Evolutionary conservation across 352 stramenopile genomes (phyloP).

Genomic region (Peronospora destructor): DNA sequence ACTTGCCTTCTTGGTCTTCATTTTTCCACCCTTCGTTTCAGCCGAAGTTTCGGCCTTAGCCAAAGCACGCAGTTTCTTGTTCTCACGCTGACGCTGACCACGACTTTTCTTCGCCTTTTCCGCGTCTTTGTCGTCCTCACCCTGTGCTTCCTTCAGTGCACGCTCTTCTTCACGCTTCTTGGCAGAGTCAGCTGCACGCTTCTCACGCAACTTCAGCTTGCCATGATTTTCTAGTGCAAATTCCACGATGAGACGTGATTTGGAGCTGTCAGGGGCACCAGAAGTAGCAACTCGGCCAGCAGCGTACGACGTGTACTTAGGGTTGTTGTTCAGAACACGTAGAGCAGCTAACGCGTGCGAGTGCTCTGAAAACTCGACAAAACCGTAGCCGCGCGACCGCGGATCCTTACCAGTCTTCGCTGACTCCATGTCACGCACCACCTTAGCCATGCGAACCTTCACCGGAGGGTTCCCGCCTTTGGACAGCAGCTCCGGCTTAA

Average conservation of each 20-base stretch:
- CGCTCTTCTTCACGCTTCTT: conserved; percentile 68
- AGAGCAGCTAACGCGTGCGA: conserved; percentile 93
- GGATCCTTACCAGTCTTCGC: conserved; percentile 53
- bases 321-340: conserved; percentile 96
- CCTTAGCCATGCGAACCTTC: conserved; percentile 79
- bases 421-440: conserved; percentile 69
- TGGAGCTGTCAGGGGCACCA: conserved; percentile 40
- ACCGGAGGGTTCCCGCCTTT: conserved; percentile 36
- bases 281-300: conserved; percentile 39
- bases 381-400: conserved; percentile 79
- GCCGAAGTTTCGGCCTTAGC: conserved; percentile 24
- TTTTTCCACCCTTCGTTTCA: conserved; percentile 17
- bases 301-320: conserved; percentile 72
- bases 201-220: conserved; percentile 83
- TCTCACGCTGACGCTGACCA: conserved; percentile 66
- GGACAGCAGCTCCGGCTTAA: conserved; percentile 56
- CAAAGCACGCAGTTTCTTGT: conserved; percentile 49
- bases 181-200: conserved; percentile 53
- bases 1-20: conserved; percentile 31
- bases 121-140: conserved; percentile 31
- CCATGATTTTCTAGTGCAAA: conserved; percentile 86
- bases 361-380: conserved; percentile 97
- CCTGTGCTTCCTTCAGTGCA: conserved; percentile 55
- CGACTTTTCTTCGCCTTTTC: conserved; percentile 56
- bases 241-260: conserved; percentile 83